Evolutionary conservation across 805 yeast species (phyloP), one percentile per base, ranked within the genome.

Genomic region (Myxozyma nipponensis): DNA sequence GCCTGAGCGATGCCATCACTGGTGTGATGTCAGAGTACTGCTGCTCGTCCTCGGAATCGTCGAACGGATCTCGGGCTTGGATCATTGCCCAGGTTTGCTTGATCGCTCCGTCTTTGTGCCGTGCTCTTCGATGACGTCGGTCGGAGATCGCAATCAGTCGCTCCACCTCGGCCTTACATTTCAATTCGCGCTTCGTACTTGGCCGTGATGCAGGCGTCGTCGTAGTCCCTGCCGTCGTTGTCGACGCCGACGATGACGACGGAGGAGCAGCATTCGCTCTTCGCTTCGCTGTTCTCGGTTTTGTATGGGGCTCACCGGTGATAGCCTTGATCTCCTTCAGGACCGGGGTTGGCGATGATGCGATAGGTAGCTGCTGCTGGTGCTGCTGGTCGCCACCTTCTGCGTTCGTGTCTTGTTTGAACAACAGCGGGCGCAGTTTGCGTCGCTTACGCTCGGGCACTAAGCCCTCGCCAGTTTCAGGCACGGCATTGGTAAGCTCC

Each of bases 1-100:
- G 7, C 13, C 32, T 7, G 32, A 9, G 6, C 1, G 58, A 44
- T 2, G 63, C 63, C 34, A 42, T 45, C 37, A 57, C 50, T 24
- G 59, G 62, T 1, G 59, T 49, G 4, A 56, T 24, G 19, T 41
- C 38, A n/a, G n/a, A n/a, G n/a, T n/a, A n/a, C 21, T 37, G 44
- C 37, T 47, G 44, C 47, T 69, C 72, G 22, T 59, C 63, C 42
- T 69, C 72, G 13, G 70, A 64, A 36, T 64, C 57, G 44, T 66
- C 67, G 10, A 68, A 36, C 18, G 71, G 69, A 38, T 69, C 72
- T 4, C 62, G 37, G 21, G 59, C 63, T 24, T 54, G 50, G 39
- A 69, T 63, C 35, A 46, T 47, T 4, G 41, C 28, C 70, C 70
- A 68, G 3, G 62, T 49, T 17, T 60, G 59, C 26, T 47, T 44